Evolutionary conservation across 805 yeast genomes (phyloP).

Genomic region (Kluyveromyces lactis): DNA sequence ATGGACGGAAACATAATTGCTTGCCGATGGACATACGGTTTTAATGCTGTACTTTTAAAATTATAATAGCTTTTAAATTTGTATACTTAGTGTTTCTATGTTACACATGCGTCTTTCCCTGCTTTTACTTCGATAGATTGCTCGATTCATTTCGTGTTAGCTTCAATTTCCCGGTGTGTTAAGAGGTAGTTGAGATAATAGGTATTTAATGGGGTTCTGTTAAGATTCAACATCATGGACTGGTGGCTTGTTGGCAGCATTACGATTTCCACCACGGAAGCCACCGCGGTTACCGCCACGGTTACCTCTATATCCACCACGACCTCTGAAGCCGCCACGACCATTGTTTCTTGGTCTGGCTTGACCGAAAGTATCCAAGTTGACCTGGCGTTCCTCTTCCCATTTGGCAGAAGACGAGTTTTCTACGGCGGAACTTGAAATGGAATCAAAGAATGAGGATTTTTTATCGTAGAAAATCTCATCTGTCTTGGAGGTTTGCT

Average conservation of each 20-base stretch:
- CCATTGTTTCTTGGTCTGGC: constrained; percentile 41
- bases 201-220: background rate
- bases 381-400: constrained; percentile 63
- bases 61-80: too few relatives aligned
- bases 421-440: constrained; percentile 56
- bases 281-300: constrained; percentile 32
- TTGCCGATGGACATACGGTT: constrained; percentile 61
- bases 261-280: constrained; percentile 18
- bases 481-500: constrained; percentile 7
- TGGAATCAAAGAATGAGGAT: constrained; percentile 82
- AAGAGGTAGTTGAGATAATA: background rate
- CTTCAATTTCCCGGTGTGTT: too few relatives aligned
- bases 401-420: constrained; percentile 46
- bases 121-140: too few relatives aligned
- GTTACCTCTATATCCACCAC: constrained; percentile 30
- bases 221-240: background rate
- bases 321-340: constrained; percentile 39
- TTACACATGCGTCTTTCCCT: too few relatives aligned
- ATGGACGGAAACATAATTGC: constrained; percentile 54
- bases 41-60: background rate
- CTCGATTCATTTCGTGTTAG: too few relatives aligned
- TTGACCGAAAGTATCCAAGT: constrained; percentile 81
- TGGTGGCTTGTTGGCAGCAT: constrained; percentile 10
- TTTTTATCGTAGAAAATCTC: constrained; percentile 56
- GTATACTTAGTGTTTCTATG: too few relatives aligned